Base-by-base conservation (phyloP, 2,329 filamentous ascomycete genomes). In the Polytolypa hystricis region DNA sequence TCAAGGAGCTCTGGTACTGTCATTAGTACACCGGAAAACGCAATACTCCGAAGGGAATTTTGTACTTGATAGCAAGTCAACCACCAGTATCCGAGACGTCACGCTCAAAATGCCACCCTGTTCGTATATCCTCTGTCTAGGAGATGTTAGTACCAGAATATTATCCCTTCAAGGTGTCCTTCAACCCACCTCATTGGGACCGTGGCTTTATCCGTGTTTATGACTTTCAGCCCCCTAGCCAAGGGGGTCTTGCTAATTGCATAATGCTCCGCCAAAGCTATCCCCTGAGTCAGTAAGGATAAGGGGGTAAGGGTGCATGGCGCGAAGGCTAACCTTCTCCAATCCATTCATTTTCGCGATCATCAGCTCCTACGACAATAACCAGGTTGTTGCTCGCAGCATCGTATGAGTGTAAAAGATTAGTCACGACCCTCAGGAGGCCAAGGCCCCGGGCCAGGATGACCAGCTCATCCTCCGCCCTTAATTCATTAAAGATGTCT, bases 321-420 rank as follows among this genome's bases (percentile, higher is more conserved):
- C 19, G 10, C 30, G 26, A 18, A n/a, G 27, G 38, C 54, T 16
- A 53, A 67, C 65, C 63, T 65, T 96, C 91, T 47, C 91, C 91
- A 42, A 98, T 86, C 87, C 89, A 96, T 38, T 81, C 79, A 74
- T 95, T 95, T 55, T 98, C 91, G 41, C 84, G 77, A 21, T 95
- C 86, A 42, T 91, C 83, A 23, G 91, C 87, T 7, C 86, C 87
- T 28, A 96, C 77, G 14, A 98, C 65, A 30, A 98, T 69, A 33
- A 98, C 79, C 37, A 98, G 67, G 54, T 93, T 96, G 62, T 91
- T 93, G 10, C 91, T 91, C 3, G 85, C 85, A 1, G 86, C 87
- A 71, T 98, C 91, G 63, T 95, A 95, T 14, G 87, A 87, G 61
- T 98, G 91, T 18, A 98, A 75, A 26, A 98, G 74, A 56, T 96